Evolutionary conservation across 495 filamentous ascomycete genomes (phyloP), one percentile per base, ranked within the genome.

Genomic region (Penicillium egyptiacum): DNA sequence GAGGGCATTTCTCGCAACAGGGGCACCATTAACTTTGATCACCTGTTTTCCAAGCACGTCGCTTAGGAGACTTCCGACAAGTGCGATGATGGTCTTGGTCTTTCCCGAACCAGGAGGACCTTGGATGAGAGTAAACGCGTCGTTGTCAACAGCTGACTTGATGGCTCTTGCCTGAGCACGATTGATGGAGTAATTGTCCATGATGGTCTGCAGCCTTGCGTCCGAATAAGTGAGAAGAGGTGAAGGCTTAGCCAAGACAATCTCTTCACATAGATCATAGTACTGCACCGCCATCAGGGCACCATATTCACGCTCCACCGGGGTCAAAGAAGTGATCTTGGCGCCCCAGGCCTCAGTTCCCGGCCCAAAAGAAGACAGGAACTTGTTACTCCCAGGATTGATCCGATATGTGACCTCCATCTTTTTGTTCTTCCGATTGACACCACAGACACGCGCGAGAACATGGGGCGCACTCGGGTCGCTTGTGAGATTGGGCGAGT

Each of bases 101-200:
- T 98, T 98, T 65, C 94, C 94, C 4, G 93, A 94, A 65, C 94
- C 94, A 2, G 94, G 94, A 48, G 94, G 95, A 40, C 94, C 94
- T 72, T 98, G 94, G 55, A 98, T 89, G 48, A 98, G 79, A 8
- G 92, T 96, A 68, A 98, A 98, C 0, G 88, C 94, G 72, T 96
- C 92, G 61, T 96, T 97, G 61, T 93, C 91, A 31, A 91, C 81
- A 5, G 92, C 95, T 52, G 92, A 94, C 55, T 90, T 81, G 59
- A 98, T 87, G 30, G 94, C 94, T 61, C 88, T 91, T n/a, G 92
- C 90, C 65, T 98, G 94, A 5, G 92, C 93, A 40, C 75, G 76
- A 68, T 98, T 98, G 52, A 98, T 82, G 16, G 81, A 81, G 69
- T 96, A 98, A 58, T 88, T 89, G 20, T 81, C 71, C 67, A 84